phyloP scores from a whole-genome alignment of 176 grass and related monocot species.

The Zea mays region Zm-B73-REFERENCE-NAM-5.0 NC_050104.1:8365501-8366000 shows the following conservation, averaged over 20 bases:
- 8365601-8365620: not conserved
- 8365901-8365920: not conserved
- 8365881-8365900: not conserved
- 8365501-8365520: conserved; percentile 4
- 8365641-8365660: not conserved
- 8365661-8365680: not conserved
- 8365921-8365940: not conserved
- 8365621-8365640: not conserved
- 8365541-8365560: not conserved
- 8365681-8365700: not conserved
- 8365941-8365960: not conserved
- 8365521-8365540: not conserved
- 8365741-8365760: not conserved
- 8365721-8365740: not conserved
- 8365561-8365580: not conserved
- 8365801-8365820: not conserved
- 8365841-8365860: not conserved
- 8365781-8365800: not conserved
- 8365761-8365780: not conserved
- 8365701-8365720: not conserved
- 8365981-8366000: not conserved
- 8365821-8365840: not conserved
- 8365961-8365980: not conserved
- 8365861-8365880: not conserved
- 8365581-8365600: not conserved